Evolutionary conservation across 2,329 filamentous ascomycete genomes (phyloP).

Genomic region (Beauveria sp.): DNA sequence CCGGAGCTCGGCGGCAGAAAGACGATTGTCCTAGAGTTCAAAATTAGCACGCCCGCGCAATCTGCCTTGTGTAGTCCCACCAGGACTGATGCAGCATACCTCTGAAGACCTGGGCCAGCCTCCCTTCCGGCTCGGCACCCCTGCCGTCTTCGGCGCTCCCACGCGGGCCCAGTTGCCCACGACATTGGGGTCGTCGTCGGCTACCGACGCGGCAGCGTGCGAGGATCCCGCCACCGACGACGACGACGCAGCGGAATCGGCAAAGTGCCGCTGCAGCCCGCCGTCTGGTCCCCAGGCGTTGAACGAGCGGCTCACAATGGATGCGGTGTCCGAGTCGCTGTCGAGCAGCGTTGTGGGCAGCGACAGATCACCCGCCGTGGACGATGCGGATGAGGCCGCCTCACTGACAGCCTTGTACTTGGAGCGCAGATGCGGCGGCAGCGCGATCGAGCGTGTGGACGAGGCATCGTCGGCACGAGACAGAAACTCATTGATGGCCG

Average conservation of each 20-base stretch:
- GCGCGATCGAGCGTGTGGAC: background rate
- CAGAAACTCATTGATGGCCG: background rate
- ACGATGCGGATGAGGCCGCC: background rate
- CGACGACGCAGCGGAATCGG: background rate
- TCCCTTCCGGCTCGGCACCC: background rate
- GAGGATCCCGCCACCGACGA: background rate
- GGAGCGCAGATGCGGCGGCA: background rate
- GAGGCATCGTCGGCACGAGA: background rate
- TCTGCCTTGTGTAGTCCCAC: no score
- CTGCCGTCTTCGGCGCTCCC: background rate
- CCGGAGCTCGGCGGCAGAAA: background rate
- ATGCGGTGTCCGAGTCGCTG: background rate
- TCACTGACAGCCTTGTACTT: background rate
- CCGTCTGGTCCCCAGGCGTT: conserved; percentile 7
- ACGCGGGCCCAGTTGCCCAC: background rate
- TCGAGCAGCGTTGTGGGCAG: conserved; percentile 3
- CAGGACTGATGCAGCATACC: background rate
- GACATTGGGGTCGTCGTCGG: background rate
- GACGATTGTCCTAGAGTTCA: background rate
- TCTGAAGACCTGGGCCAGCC: background rate
- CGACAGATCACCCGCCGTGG: background rate
- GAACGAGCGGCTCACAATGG: background rate
- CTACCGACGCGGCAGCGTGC: background rate
- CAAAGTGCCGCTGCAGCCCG: background rate
- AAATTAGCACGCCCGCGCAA: no score